Evolutionary conservation across 2,329 filamentous ascomycete species (phyloP), one percentile per base, ranked within the genome.

Genomic region (Alternaria angustiovoidea): DNA sequence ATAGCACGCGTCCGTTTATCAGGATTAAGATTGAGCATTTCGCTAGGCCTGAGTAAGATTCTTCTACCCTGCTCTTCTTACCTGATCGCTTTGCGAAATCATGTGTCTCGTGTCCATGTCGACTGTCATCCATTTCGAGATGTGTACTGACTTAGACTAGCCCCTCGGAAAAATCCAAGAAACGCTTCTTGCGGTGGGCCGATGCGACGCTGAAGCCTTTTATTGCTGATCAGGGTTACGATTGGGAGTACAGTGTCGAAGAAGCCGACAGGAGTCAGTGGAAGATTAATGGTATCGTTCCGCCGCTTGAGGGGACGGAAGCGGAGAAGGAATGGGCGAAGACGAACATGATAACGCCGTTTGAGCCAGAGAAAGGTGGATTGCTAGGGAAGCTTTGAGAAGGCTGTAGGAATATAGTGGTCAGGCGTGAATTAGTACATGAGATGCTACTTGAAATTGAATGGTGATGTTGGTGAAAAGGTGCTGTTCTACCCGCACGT

Each of bases 231-330:
- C 77, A 77, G 57, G 81, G 80, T 0, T 82, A 79, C 44, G 78
- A 81, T 57, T 83, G 76, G 75, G 82, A 84, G 68, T 81, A 77
- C 58, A 76, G 79, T 53, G 66, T 83, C 28, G 70, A 75, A 9
- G 81, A 84, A 69, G 82, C 79, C 30, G 75, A 78, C n/a, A 66
- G 80, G 18, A 71, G 74, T 43, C 54, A 83, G 52, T 84, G 82
- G 82, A 81, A 78, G 66, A 68, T 83, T 12, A 76, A 83, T 24
- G 81, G 79, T 0, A 18, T 81, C 7, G 65, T 72, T 42, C 75
- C 80, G 26, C 81, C 81, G 8, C 5, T 11, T 12, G 30, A 32
- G 30, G 11, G 11, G 9, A 32, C 30, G 9, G 9, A 32, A 12
- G 30, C 30, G 9, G 30, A 32, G 9, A 32, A 32, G 11, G 30